Evolutionary conservation across 129 eudicot genomes (phyloP), one percentile per base, ranked within the genome.

Genomic region (Flaveria ramosissima): DNA sequence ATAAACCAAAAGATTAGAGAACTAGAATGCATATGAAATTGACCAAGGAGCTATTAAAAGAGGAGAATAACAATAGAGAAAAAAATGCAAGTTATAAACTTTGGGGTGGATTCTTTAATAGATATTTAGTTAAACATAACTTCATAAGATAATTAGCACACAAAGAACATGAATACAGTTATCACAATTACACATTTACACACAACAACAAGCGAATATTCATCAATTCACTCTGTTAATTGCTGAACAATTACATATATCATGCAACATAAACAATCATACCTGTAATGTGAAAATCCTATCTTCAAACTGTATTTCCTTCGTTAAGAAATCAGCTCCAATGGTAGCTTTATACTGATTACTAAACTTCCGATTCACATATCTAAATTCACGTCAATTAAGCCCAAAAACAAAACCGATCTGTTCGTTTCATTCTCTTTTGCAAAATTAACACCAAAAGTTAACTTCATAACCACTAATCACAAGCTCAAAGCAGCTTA

Each of bases 301-400:
- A 68, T 85, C 89, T 21, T 85, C 89, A 72, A 82, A 79, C 23
- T 85, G 78, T 75, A 85, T 60, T 45, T 85, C 89, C 46, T 85
- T 85, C 13, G 82, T 82, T 77, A 82, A 74, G 82, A 85, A 85
- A 82, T 85, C 89, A 43, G 86, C 89, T 46, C 86, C 86, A 73
- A 85, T 85, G 13, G 89, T 85, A 36, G 89, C 89, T 78, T 85
- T 85, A 53, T 85, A 85, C 85, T 85, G 89, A 75, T 82, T 85
- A 71, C 84, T 82, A 69, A 85, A 82, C 80, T 67, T 85, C 65
- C 80, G 68, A 60, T 85, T 85, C 61, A 85, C 86, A 72, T 81
- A 85, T 82, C 89, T 85, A 46, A 65, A 70, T 68, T 71, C 53
- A 55, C 61, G 26, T 45, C 17, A 77, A 63, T 39, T 48, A 82